Evolutionary conservation across 768 basidiomycete species (phyloP).

Genomic region (Collybia sp.): DNA sequence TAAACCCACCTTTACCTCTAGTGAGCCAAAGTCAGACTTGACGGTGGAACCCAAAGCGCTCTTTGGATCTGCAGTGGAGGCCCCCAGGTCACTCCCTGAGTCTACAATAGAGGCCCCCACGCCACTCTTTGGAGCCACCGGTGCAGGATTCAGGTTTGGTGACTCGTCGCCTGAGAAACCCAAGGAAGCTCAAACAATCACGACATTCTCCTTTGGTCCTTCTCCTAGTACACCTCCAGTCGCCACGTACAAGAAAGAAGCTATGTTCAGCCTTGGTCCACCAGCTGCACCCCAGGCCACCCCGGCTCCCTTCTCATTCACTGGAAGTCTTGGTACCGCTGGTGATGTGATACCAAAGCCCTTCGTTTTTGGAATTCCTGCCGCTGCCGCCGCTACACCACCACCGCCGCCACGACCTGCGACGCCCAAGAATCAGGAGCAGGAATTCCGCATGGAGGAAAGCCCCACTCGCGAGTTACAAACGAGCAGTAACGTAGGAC

Average conservation of each 20-base stretch:
- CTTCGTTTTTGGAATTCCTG: slow-evolving; percentile 48
- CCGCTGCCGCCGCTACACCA: slow-evolving; percentile 23
- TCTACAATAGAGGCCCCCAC: slow-evolving; percentile 31
- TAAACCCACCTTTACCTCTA: slow-evolving; percentile 18
- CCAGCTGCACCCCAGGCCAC: slow-evolving; percentile 17
- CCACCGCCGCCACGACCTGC: slow-evolving; percentile 52
- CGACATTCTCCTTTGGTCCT: slow-evolving; percentile 43
- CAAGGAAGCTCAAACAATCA: neutral
- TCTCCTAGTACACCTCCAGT: slow-evolving; percentile 28
- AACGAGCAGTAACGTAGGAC: slow-evolving; percentile 30
- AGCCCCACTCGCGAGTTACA: slow-evolving; percentile 68
- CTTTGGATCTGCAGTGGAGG: slow-evolving; percentile 18
- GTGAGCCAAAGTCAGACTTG: slow-evolving; percentile 8
- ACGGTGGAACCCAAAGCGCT: neutral
- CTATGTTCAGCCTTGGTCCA: slow-evolving; percentile 31
- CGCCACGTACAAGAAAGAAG: slow-evolving; percentile 25
- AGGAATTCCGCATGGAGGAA: slow-evolving; percentile 78
- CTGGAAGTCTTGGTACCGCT: slow-evolving; percentile 29
- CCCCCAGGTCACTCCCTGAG: slow-evolving; percentile 33
- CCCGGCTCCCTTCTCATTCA: slow-evolving; percentile 21
- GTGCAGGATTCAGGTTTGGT: slow-evolving; percentile 11
- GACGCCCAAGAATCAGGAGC: slow-evolving; percentile 49
- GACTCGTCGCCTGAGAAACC: slow-evolving; percentile 6
- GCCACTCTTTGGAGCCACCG: slow-evolving; percentile 28
- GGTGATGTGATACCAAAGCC: slow-evolving; percentile 44